These are phyloP conservation scores for Clavaria fumosa DNA, from an alignment of 768 basidiomycete species.

Conservation along the genomic window DNA sequence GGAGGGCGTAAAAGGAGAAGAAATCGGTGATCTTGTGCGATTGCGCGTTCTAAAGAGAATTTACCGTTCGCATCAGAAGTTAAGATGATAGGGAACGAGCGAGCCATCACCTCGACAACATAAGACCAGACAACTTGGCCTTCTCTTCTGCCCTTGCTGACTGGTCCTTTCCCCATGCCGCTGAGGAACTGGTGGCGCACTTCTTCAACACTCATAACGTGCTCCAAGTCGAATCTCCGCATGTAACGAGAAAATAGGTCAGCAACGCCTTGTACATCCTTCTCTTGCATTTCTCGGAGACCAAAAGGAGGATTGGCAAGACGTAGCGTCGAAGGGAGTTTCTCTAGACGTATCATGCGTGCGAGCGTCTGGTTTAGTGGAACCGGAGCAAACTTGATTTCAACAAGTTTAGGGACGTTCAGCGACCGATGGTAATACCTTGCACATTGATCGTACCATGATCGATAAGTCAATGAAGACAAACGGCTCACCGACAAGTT, in stretches of 20 bases:
- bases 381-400: constrained; percentile 77
- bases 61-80: not conserved
- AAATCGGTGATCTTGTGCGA: constrained; percentile 85
- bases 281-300: constrained; percentile 77
- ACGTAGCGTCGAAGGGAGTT: constrained; percentile 35
- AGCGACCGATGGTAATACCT: constrained; percentile 89
- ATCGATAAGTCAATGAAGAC: constrained; percentile 6
- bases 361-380: constrained; percentile 82
- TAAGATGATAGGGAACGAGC: constrained; percentile 13
- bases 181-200: constrained; percentile 77
- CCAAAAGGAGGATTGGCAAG: constrained; percentile 30
- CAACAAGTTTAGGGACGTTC: constrained; percentile 84
- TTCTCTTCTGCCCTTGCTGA: constrained; percentile 26
- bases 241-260: constrained; percentile 66
- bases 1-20: constrained; percentile 93
- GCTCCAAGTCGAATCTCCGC: constrained; percentile 72
- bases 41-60: constrained; percentile 49
- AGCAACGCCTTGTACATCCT: constrained; percentile 55
- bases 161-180: constrained; percentile 50
- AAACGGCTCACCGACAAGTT: constrained; percentile 49
- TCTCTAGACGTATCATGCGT: constrained; percentile 70
- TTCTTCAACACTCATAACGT: constrained; percentile 63
- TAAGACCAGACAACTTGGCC: constrained; percentile 93
- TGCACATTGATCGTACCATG: constrained; percentile 17
- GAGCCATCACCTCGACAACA: constrained; percentile 96